Percentiles rank a stretch among this genome's conserved stretches.
phyloP scores from a whole-genome alignment of 305 asterid species.

The Fraxinus dipetala region DNA sequence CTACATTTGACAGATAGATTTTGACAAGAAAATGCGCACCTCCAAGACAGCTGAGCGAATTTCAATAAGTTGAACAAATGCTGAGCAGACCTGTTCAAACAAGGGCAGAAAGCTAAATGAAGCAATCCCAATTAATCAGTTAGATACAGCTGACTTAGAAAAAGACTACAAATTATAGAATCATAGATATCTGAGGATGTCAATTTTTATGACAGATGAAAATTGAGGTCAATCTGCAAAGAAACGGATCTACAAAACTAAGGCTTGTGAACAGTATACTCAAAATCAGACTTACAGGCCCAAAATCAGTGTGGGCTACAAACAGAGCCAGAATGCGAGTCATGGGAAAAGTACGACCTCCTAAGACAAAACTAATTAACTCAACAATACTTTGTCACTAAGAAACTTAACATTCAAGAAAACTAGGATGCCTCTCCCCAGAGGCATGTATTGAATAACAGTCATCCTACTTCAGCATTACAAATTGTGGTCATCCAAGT shows the following conservation, averaged over 20 bases:
- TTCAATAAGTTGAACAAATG: constrained; percentile 94
- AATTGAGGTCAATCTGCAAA: neutral
- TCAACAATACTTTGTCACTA: neutral
- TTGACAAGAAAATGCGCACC: constrained; percentile 40
- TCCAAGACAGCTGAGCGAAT: constrained; percentile 74
- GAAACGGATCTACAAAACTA: neutral
- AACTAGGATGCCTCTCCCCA: neutral
- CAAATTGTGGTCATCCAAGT: constrained; percentile 4
- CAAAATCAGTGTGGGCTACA: neutral
- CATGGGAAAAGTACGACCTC: constrained; percentile 8
- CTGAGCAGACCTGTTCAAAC: constrained; percentile 80
- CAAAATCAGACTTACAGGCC: constrained; percentile 8
- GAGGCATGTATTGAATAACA: neutral
- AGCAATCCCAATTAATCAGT: constrained; percentile 11
- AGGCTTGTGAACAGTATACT: constrained; percentile 5
- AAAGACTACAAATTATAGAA: neutral
- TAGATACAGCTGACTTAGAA: neutral
- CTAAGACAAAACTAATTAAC: constrained; percentile 1
- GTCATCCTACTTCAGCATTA: constrained; percentile 3
- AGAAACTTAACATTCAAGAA: constrained; percentile 12
- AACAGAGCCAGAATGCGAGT: neutral
- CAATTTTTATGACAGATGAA: neutral
- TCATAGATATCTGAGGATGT: neutral
- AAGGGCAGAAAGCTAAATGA: constrained; percentile 20
- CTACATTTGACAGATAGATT: neutral